Conservation (phyloP, 108 stramenopile species). For the Cyclostephanos tholiformis region DNA sequence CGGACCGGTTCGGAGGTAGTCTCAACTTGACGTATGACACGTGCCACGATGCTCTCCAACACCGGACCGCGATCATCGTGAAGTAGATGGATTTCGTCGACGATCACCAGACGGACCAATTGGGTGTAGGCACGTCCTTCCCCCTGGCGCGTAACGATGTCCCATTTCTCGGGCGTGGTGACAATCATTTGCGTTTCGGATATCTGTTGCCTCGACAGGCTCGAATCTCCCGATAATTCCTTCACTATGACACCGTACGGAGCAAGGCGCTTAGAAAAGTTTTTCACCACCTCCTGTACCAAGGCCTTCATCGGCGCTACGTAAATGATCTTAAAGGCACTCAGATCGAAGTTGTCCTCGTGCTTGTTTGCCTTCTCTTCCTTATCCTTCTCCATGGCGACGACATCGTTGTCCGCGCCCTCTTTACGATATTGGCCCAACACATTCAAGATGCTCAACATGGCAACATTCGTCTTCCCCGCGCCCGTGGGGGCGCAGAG, state of each 20-base stretch:
- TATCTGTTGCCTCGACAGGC: constrained; percentile 95
- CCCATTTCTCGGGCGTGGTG: constrained; percentile 99
- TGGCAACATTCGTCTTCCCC: constrained; percentile 96
- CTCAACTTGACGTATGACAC: constrained; percentile 96
- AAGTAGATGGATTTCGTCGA: constrained; percentile 99
- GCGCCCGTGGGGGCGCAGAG: constrained; percentile 99
- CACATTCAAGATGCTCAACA: constrained; percentile 95
- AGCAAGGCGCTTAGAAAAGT: constrained; percentile 91
- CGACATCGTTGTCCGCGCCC: constrained; percentile 23
- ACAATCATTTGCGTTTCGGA: constrained; percentile 97
- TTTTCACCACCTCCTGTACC: constrained; percentile 97
- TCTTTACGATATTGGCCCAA: constrained; percentile 90
- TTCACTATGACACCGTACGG: constrained; percentile 89
- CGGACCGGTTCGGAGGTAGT: constrained; percentile 92
- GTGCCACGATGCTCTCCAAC: constrained; percentile 95
- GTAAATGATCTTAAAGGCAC: constrained; percentile 98
- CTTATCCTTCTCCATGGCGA: constrained; percentile 22
- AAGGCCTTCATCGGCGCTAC: constrained; percentile 99
- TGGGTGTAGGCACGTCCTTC: constrained; percentile 98
- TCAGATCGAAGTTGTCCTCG: constrained; percentile 72
- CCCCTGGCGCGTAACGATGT: constrained; percentile 99
- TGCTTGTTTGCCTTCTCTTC: constrained; percentile 55
- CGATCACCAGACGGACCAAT: constrained; percentile 95
- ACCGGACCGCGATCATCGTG: constrained; percentile 99
- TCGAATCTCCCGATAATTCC: constrained; percentile 98